Conservation (phyloP, 495 filamentous ascomycete genomes). For the Neurospora terricola region DNA sequence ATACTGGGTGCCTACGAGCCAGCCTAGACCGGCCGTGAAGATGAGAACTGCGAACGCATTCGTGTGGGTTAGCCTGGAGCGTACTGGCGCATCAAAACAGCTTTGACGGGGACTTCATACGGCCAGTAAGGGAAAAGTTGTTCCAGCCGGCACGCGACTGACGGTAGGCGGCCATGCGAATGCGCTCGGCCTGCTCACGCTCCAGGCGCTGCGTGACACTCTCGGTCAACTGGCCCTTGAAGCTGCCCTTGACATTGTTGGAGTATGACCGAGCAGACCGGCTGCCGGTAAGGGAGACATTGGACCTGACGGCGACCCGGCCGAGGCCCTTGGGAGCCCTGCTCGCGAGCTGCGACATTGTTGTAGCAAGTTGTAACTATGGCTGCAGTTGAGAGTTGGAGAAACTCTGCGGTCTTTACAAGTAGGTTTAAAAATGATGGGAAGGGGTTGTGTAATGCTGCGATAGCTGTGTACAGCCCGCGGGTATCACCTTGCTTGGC, state of each 20-base stretch:
- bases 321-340: constrained; percentile 17
- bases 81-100: not conserved
- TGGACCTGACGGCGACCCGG: not conserved
- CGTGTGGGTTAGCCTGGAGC: constrained; percentile 2
- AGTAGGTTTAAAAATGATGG: not conserved
- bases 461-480: not conserved
- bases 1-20: constrained; percentile 58
- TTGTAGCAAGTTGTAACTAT: not conserved
- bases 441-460: not conserved
- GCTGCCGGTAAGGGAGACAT: constrained; percentile 1
- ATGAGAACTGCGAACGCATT: constrained; percentile 35
- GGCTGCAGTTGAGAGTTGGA: not conserved
- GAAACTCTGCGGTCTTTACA: not conserved
- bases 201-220: constrained; percentile 69
- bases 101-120: constrained; percentile 28
- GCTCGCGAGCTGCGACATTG: constrained; percentile 26
- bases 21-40: constrained; percentile 53
- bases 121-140: constrained; percentile 52
- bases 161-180: constrained; percentile 50
- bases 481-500: not conserved
- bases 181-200: constrained; percentile 61
- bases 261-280: constrained; percentile 2
- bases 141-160: constrained; percentile 42
- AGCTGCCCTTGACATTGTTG: constrained; percentile 23
- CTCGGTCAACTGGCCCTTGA: constrained; percentile 81